These are phyloP conservation scores for Blastobotrys chiropterorum DNA, from an alignment of 805 yeast genomes.

Conservation along the genomic window DNA sequence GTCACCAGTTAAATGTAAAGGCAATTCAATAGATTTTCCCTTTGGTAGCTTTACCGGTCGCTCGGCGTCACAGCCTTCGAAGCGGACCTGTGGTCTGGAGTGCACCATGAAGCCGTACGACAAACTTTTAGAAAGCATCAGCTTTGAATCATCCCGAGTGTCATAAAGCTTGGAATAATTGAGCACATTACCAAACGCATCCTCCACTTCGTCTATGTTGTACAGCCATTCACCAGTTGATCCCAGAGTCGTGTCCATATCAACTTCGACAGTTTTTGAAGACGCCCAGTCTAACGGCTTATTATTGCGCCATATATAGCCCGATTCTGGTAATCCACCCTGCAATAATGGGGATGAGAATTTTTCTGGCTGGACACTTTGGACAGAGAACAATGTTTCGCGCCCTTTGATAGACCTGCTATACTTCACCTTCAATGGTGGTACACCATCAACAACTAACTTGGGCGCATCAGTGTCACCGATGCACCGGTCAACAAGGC, in stretches of 20 bases:
- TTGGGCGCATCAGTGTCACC: slow-evolving; percentile 49
- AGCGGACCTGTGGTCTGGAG: slow-evolving; percentile 46
- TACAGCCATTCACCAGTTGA: slow-evolving; percentile 51
- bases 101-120: slow-evolving; percentile 46
- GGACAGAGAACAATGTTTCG: slow-evolving; percentile 38
- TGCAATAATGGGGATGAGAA: slow-evolving; percentile 31
- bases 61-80: slow-evolving; percentile 31
- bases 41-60: slow-evolving; percentile 26
- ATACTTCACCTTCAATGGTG: slow-evolving; percentile 63
- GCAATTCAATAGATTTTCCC: slow-evolving; percentile 21
- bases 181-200: slow-evolving; percentile 60
- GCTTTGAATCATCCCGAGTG: slow-evolving; percentile 24
- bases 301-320: slow-evolving; percentile 9
- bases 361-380: slow-evolving; percentile 43
- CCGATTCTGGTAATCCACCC: slow-evolving; percentile 17
- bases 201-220: slow-evolving; percentile 51
- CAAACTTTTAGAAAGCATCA: slow-evolving; percentile 33
- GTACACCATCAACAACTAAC: slow-evolving; percentile 63
- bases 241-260: slow-evolving; percentile 37
- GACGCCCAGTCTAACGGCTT: slow-evolving; percentile 30
- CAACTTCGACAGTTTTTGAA: slow-evolving; percentile 36
- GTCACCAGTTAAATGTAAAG: slow-evolving; percentile 17
- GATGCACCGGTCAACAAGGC: slow-evolving; percentile 49
- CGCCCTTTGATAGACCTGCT: slow-evolving; percentile 30
- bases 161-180: slow-evolving; percentile 20